Conservation (phyloP, 257 asterid genomes). For the Echium plantagineum region DNA sequence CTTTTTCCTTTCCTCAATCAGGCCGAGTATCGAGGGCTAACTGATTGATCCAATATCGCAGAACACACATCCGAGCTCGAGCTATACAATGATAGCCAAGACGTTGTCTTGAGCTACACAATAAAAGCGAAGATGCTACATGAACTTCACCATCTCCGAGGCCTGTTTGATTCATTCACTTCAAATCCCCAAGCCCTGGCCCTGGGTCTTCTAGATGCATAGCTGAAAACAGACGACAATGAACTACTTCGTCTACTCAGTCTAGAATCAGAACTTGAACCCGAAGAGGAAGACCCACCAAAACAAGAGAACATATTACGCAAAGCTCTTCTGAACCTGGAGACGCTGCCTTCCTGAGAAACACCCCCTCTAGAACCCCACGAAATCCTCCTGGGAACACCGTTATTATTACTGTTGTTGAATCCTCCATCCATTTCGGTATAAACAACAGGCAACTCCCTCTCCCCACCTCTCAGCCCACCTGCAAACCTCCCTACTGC, state of each 20-base stretch:
- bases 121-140: too few species aligned
- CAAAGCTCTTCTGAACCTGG: constrained; percentile 35
- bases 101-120: neutral
- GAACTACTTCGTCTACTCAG: constrained; percentile 28
- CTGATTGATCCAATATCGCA: too few species aligned
- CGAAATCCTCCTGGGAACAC: constrained; percentile 59
- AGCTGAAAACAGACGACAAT: constrained; percentile 35
- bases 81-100: constrained; percentile 14
- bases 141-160: constrained; percentile 26
- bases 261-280: constrained; percentile 41
- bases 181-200: constrained; percentile 39
- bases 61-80: constrained; percentile 10
- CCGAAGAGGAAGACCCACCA: constrained; percentile 22
- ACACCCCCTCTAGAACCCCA: constrained; percentile 65
- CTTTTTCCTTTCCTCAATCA: constrained; percentile 9
- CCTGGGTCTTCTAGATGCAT: constrained; percentile 42
- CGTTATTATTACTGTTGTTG: constrained; percentile 50
- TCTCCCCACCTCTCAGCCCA: constrained; percentile 72
- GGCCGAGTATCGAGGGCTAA: too few species aligned
- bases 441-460: constrained; percentile 80
- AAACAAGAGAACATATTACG: constrained; percentile 50
- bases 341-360: constrained; percentile 38
- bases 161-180: constrained; percentile 21
- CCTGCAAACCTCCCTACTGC: constrained; percentile 87
- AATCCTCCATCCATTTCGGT: constrained; percentile 92